Evolutionary conservation across 2,329 filamentous ascomycete species (phyloP).

Genomic region (Fusarium acutatum): DNA sequence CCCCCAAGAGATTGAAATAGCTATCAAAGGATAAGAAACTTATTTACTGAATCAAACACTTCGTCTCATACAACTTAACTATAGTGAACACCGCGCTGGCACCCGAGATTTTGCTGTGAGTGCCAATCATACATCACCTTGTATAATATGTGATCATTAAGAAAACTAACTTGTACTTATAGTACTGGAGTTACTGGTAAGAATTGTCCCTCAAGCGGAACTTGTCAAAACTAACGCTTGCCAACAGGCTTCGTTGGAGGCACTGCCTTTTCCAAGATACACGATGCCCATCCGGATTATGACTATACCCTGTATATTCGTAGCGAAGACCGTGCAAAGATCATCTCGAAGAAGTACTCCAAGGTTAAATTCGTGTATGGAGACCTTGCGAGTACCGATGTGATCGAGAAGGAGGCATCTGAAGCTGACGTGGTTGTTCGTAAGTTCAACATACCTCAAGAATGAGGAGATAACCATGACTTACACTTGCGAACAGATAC

Average conservation of each 20-base stretch:
- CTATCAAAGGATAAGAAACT: too few relatives aligned
- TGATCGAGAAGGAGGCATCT: constrained; percentile 61
- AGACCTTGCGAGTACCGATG: constrained; percentile 52
- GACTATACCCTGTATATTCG: constrained; percentile 58
- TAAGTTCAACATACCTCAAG: constrained; percentile 42
- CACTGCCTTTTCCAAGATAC: constrained; percentile 55
- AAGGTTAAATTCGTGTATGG: constrained; percentile 59
- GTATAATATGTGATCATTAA: not conserved
- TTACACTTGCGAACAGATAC: constrained; percentile 49
- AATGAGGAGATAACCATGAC: not conserved
- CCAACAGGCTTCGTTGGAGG: constrained; percentile 61
- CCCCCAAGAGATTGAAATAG: too few relatives aligned
- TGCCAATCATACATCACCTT: not conserved
- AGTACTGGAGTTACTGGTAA: constrained; percentile 58
- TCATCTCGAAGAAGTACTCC: constrained; percentile 57
- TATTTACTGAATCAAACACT: not conserved
- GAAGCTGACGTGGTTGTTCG: constrained; percentile 61
- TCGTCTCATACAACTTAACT: not conserved
- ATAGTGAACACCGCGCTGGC: constrained; percentile 42
- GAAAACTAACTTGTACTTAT: not conserved
- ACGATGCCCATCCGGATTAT: constrained; percentile 56
- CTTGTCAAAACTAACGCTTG: not conserved
- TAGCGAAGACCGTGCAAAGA: constrained; percentile 54
- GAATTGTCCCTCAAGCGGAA: fast-evolving
- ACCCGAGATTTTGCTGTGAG: constrained; percentile 54